These are phyloP conservation scores for Monosporozyma aerobia DNA, from an alignment of 805 yeast species.

Conservation along the genomic window DNA sequence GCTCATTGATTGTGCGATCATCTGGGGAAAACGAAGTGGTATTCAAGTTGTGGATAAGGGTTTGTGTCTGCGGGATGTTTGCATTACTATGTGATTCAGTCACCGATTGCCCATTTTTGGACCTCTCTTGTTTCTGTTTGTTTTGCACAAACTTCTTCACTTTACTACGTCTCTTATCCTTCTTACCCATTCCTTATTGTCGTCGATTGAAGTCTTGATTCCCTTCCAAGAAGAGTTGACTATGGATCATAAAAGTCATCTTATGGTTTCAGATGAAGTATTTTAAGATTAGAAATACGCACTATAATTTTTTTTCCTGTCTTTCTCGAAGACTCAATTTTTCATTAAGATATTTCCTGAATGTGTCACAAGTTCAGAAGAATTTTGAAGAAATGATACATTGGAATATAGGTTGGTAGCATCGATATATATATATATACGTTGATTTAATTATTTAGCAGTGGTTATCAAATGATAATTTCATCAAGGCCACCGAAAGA, in stretches of 20 bases:
- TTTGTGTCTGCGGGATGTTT: not conserved
- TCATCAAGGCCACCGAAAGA: not conserved
- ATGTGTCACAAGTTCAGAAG: too few relatives aligned
- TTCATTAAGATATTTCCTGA: too few relatives aligned
- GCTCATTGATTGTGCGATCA: not conserved
- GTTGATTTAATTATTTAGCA: not conserved
- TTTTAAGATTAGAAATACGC: too few relatives aligned
- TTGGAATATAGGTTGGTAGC: too few relatives aligned
- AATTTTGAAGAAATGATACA: too few relatives aligned
- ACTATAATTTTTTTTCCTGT: too few relatives aligned
- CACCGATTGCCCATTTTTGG: not conserved
- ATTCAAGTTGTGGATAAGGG: not conserved
- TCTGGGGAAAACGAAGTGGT: not conserved
- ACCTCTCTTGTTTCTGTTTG: not conserved
- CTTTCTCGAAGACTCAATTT: too few relatives aligned
- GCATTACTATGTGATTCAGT: not conserved
- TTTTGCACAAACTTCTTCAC: slow-evolving; percentile 9
- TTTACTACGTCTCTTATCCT: slow-evolving; percentile 13
- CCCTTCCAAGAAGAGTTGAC: not conserved
- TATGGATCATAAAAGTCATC: not conserved
- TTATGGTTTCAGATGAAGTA: not conserved
- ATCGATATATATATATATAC: not conserved
- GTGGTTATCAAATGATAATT: not conserved
- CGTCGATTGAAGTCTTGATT: not conserved
- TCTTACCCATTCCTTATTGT: slow-evolving; percentile 8